Base-by-base conservation (phyloP, 495 filamentous ascomycete species). In the Lepidopterella palustris region DNA sequence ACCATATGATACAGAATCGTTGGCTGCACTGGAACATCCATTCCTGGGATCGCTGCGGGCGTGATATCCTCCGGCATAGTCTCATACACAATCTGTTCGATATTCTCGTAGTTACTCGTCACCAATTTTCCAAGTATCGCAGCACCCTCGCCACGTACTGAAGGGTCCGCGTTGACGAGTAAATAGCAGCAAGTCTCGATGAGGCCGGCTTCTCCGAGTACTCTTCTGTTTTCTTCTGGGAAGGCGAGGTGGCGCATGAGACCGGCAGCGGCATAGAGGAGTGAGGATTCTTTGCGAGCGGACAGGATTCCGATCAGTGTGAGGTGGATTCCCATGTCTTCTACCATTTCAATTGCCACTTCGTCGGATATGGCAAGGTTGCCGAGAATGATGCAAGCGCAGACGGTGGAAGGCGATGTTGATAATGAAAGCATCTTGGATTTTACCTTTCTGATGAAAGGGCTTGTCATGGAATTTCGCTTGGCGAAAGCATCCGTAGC, bases 361-460 rank as follows among this genome's bases (percentile, higher is more conserved):
- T 61, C 9, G 31, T 68, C 61, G 9, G 65, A 64, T 15, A 61
- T 62, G 15, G 65, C 65, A 1, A 68, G 47, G 29, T 68, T 68
- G 18, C 61, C 65, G 18, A 68, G 61, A 1, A 64, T 61, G 25
- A 64, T 50, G 48, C 61, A 68, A 13, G 50, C 58, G 29, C 54
- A 64, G 3, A 68, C 60, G 10, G 59, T 60, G 1, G 48, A 59
- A 20, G 60, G 63, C 21, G 55, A 53, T 42, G 35, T 24, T 23
- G 48, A 35, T 48, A 53, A 9, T n/a, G 45, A 54, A 20, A 62
- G 35, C 15, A 61, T 20, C 15, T 58, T 66, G 0, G 59, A 53
- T 24, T 26, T 60, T 15, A 67, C 29, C 26, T 63, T 61, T 31
- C 51, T 45, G 20, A 61, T 52, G 4, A 63, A 23, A 20, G 53